These are phyloP conservation scores for Antitrichia curtipendula DNA, from an alignment of 225 moss, liverwort and hornwort genomes.

Conservation along the genomic window DNA sequence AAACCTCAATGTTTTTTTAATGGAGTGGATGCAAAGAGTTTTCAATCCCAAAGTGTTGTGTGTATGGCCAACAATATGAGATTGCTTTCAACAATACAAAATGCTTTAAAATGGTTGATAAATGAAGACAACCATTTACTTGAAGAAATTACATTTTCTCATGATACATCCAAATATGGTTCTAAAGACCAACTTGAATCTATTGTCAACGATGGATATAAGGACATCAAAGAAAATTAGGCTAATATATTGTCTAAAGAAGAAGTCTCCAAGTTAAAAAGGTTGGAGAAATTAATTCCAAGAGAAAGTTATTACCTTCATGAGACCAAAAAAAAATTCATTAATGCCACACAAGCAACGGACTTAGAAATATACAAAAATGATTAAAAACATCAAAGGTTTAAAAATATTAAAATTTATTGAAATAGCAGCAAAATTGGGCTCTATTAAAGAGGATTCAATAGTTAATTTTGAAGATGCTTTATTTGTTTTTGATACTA, in stretches of 20 bases:
- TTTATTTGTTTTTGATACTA: not conserved
- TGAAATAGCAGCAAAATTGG: too few relatives aligned
- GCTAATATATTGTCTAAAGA: not conserved
- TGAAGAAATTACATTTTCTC: too few relatives aligned
- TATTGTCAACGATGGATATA: not conserved
- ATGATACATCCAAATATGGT: too few relatives aligned
- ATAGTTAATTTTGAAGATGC: not conserved
- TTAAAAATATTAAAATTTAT: too few relatives aligned
- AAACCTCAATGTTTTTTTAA: not conserved
- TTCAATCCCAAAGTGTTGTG: accelerated
- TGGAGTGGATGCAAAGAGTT: accelerated
- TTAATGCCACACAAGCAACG: accelerated
- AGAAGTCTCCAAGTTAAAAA: not conserved
- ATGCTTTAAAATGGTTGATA: too few relatives aligned
- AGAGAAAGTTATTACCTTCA: not conserved
- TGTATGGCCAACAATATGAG: too few relatives aligned
- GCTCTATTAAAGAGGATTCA: not conserved
- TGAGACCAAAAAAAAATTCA: not conserved
- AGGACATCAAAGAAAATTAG: not conserved
- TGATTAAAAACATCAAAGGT: too few relatives aligned
- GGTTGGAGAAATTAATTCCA: not conserved
- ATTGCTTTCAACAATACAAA: too few relatives aligned
- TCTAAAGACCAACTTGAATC: too few relatives aligned
- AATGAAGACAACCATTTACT: too few relatives aligned
- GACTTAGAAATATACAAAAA: not conserved